These are phyloP conservation scores for Botrytis elliptica DNA, from an alignment of 2,329 filamentous ascomycete species.

Conservation along the genomic window DNA sequence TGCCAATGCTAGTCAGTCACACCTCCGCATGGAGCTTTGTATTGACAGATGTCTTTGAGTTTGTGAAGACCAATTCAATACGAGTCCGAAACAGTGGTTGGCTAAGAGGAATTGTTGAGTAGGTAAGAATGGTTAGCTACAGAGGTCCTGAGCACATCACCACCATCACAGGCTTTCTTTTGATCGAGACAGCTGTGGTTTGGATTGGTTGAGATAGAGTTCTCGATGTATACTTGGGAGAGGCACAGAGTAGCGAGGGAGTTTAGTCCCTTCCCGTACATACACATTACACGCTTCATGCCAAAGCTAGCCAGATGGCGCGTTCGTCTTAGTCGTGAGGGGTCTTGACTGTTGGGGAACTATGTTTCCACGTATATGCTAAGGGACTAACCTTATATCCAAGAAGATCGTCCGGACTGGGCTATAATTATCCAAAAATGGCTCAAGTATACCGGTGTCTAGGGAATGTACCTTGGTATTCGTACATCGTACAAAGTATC, in stretches of 20 bases:
- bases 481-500: no score
- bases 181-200: neutral
- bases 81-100: slow-evolving; percentile 1
- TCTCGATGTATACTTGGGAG: neutral
- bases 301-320: neutral
- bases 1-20: neutral
- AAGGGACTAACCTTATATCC: neutral
- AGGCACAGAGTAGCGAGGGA: no score
- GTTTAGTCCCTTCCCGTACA: neutral
- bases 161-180: neutral
- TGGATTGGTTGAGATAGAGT: neutral
- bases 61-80: neutral
- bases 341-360: neutral
- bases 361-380: neutral
- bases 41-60: neutral
- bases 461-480: no score
- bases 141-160: neutral
- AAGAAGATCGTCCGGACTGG: neutral
- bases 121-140: neutral
- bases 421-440: neutral
- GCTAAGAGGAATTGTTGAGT: neutral
- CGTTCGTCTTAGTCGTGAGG: neutral
- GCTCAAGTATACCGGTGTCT: neutral
- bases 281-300: neutral
- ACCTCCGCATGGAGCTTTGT: neutral